A percentile compares a stretch with the other conserved stretches of the same genome.
phyloP scores from a whole-genome alignment of 1,139 yeast species.

The Yamadazyma triangularis region DNA sequence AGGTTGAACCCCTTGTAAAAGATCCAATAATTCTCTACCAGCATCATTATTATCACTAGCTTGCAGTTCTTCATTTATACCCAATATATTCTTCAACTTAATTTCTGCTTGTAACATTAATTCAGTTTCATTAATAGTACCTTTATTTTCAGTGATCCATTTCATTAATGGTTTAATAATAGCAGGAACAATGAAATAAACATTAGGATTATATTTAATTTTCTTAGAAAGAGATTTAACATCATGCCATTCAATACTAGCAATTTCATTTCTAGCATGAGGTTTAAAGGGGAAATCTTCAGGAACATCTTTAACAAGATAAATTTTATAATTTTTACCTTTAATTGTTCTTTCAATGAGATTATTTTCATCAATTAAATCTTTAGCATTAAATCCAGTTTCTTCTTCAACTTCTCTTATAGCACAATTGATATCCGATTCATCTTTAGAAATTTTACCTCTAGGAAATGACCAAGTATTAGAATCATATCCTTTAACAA shows the following conservation, averaged over 20 bases:
- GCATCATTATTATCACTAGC: constrained; percentile 47
- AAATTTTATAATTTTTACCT: constrained; percentile 86
- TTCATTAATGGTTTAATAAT: constrained; percentile 56
- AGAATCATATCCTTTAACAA: constrained; percentile 87
- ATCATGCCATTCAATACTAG: constrained; percentile 46
- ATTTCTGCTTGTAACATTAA: constrained; percentile 55
- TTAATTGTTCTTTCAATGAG: constrained; percentile 75
- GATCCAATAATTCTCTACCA: constrained; percentile 68
- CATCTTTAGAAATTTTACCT: constrained; percentile 94
- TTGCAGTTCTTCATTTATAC: constrained; percentile 29
- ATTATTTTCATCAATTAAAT: constrained; percentile 62
- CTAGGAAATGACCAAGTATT: constrained; percentile 92
- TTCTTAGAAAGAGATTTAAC: constrained; percentile 31
- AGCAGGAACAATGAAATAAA: constrained; percentile 54
- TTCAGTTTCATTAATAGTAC: constrained; percentile 51
- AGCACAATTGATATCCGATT: constrained; percentile 87
- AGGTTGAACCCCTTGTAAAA: constrained; percentile 48
- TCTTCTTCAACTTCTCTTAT: constrained; percentile 93
- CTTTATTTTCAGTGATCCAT: constrained; percentile 55
- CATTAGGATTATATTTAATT: constrained; percentile 38
- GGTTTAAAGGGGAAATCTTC: constrained; percentile 74
- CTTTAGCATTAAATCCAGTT: constrained; percentile 83
- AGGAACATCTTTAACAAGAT: constrained; percentile 73
- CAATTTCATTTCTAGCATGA: constrained; percentile 81
- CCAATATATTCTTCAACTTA: constrained; percentile 60